Evolutionary conservation across 306 rosid species (phyloP).

Genomic region (Fragaria ananassa): DNA sequence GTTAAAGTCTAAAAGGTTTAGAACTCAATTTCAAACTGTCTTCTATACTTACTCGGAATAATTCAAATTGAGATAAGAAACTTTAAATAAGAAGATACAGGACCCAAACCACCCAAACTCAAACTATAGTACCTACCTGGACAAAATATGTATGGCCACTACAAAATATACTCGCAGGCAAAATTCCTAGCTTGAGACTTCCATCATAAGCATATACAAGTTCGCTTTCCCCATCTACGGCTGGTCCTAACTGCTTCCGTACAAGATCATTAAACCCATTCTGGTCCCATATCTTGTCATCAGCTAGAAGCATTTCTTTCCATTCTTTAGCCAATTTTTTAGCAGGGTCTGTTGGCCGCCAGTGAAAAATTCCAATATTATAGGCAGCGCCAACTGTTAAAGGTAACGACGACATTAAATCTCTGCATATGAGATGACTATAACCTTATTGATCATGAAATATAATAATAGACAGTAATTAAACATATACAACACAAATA

Average conservation of each 20-base stretch:
- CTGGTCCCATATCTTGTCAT: conserved; percentile 94
- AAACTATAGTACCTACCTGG: conserved; percentile 51
- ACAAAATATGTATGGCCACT: conserved; percentile 98
- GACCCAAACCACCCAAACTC: conserved; percentile 10
- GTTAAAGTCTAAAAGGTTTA: conserved; percentile 26
- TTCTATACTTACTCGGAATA: background rate
- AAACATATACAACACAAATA: background rate
- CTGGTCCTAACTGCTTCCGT: conserved; percentile 68
- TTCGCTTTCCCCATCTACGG: conserved; percentile 65
- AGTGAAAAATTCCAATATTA: conserved; percentile 94
- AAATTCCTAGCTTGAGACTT: conserved; percentile 77
- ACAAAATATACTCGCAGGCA: conserved; percentile 88
- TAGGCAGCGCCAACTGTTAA: conserved; percentile 70
- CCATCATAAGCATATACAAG: conserved; percentile 92
- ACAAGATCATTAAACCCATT: conserved; percentile 80
- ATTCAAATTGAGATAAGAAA: background rate
- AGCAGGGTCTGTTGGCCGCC: conserved; percentile 86
- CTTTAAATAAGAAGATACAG: conserved; percentile 15
- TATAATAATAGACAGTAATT: background rate
- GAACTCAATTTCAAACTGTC: conserved; percentile 3
- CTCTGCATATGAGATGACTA: background rate
- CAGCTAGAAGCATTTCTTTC: conserved; percentile 71
- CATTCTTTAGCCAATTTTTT: conserved; percentile 84
- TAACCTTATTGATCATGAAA: background rate
- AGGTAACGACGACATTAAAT: background rate